A percentile compares a stretch with the other conserved stretches of the same genome.
phyloP scores from a whole-genome alignment of 1,284 basidiomycete genomes.

The Fomitopsis palustris region DNA sequence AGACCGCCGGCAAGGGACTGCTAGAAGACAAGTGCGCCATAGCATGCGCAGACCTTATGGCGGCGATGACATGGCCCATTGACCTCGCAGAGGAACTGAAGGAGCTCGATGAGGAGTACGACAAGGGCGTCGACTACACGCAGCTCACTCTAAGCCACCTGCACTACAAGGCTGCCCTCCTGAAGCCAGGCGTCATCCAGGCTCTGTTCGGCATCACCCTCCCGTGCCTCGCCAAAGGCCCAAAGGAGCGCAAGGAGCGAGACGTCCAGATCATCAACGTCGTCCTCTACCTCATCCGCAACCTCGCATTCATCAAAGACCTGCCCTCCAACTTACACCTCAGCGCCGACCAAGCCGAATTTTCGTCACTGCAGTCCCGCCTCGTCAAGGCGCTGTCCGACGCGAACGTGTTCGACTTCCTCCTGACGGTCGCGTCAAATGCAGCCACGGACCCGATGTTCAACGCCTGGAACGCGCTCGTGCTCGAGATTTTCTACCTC shows the following conservation, averaged over 20 bases:
- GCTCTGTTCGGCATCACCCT: conserved; percentile 69
- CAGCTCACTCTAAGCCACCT: conserved; percentile 77
- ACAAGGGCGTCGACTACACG: conserved; percentile 82
- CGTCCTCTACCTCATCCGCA: conserved; percentile 86
- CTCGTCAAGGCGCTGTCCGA: conserved; percentile 72
- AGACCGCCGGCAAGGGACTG: conserved; percentile 72
- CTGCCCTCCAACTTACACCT: conserved; percentile 63
- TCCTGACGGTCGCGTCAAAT: conserved; percentile 82
- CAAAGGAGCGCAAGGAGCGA: conserved; percentile 66
- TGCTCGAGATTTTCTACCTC: conserved; percentile 88
- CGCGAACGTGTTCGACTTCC: conserved; percentile 72
- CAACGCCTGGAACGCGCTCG: conserved; percentile 81
- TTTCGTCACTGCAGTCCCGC: conserved; percentile 73
- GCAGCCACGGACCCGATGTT: conserved; percentile 68
- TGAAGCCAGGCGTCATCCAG: conserved; percentile 63
- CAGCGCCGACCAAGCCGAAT: conserved; percentile 73
- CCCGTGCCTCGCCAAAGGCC: conserved; percentile 61
- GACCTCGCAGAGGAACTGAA: conserved; percentile 89
- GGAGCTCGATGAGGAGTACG: conserved; percentile 78
- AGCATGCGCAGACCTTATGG: conserved; percentile 84
- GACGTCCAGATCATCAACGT: conserved; percentile 87
- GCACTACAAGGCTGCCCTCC: conserved; percentile 80
- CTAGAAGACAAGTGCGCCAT: conserved; percentile 84
- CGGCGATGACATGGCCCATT: conserved; percentile 97
- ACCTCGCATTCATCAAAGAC: conserved; percentile 88